phyloP scores from a whole-genome alignment of 768 basidiomycete species.

The Russula earlei region DNA sequence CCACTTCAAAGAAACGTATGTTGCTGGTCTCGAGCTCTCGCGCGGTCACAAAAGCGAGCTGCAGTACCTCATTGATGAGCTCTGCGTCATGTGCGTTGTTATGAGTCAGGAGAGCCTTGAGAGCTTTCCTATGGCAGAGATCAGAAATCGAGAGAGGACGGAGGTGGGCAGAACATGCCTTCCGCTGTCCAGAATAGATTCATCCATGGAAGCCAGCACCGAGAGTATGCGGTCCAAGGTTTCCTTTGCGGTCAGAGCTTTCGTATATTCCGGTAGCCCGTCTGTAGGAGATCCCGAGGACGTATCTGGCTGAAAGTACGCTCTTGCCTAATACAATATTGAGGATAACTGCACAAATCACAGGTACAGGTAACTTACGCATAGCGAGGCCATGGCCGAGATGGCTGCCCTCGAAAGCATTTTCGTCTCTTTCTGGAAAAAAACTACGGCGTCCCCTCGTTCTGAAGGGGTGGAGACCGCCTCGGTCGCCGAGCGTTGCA shows the following conservation, averaged over 20 bases:
- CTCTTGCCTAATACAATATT: slow-evolving; percentile 49
- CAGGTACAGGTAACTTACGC: slow-evolving; percentile 44
- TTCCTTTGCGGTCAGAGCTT: slow-evolving; percentile 41
- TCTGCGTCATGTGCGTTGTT: slow-evolving; percentile 39
- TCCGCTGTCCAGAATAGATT: slow-evolving; percentile 42
- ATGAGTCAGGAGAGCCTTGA: slow-evolving; percentile 57
- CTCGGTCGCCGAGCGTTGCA: slow-evolving; percentile 56
- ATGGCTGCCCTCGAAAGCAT: slow-evolving; percentile 71
- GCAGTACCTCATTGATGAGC: slow-evolving; percentile 55
- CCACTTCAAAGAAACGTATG: slow-evolving; percentile 66
- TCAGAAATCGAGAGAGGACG: slow-evolving; percentile 6
- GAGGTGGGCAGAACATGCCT: slow-evolving; percentile 42
- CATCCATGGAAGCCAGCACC: slow-evolving; percentile 53
- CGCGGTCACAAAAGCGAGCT: slow-evolving; percentile 55
- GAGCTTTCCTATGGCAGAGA: slow-evolving; percentile 51
- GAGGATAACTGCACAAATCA: slow-evolving; percentile 1
- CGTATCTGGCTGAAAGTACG: slow-evolving; percentile 57
- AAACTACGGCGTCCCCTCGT: slow-evolving; percentile 30
- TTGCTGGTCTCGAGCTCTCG: slow-evolving; percentile 47
- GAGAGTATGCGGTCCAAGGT: slow-evolving; percentile 60
- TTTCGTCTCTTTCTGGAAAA: slow-evolving; percentile 47
- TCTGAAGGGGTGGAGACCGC: slow-evolving; percentile 46
- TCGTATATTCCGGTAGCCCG: slow-evolving; percentile 41
- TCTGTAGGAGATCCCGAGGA: slow-evolving; percentile 58
- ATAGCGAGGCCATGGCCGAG: slow-evolving; percentile 81